Conservation (phyloP, 2,329 filamentous ascomycete species). For the Aspergillus pseudoterreus region DNA sequence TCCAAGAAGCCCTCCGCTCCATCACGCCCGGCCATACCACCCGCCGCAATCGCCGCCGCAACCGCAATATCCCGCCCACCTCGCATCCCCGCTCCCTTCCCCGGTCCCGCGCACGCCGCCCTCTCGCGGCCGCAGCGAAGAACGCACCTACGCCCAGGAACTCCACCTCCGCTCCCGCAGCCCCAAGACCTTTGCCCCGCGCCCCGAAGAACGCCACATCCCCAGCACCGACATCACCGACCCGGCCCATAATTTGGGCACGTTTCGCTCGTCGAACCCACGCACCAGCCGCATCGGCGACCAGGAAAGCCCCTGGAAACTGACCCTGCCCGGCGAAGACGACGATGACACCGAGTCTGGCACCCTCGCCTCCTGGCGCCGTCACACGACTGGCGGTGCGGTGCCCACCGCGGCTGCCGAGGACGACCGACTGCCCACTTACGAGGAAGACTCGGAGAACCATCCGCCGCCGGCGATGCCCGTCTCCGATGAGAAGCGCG, state of each 20-base stretch:
- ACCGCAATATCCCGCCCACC: neutral
- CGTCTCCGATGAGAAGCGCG: slow-evolving; percentile 8
- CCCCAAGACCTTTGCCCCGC: slow-evolving; percentile 26
- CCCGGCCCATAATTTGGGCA: slow-evolving; percentile 28
- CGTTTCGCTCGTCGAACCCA: slow-evolving; percentile 29
- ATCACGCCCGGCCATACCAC: neutral
- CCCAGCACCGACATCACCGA: slow-evolving; percentile 20
- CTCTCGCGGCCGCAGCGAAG: slow-evolving; percentile 16
- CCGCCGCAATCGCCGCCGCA: neutral
- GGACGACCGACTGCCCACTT: slow-evolving; percentile 9
- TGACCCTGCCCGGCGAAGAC: slow-evolving; percentile 29
- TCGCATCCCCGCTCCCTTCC: slow-evolving; percentile 7
- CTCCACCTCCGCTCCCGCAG: slow-evolving; percentile 37
- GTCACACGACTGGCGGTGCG: slow-evolving; percentile 7
- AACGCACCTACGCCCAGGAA: slow-evolving; percentile 26
- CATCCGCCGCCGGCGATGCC: slow-evolving; percentile 1
- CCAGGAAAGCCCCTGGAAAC: slow-evolving; percentile 36
- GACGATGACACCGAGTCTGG: slow-evolving; percentile 8
- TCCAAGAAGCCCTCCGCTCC: slow-evolving; percentile 1
- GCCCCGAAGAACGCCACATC: slow-evolving; percentile 19
- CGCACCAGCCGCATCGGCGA: slow-evolving; percentile 30
- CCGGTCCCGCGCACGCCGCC: slow-evolving; percentile 9
- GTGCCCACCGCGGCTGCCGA: slow-evolving; percentile 1
- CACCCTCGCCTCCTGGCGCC: slow-evolving; percentile 5
- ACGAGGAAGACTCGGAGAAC: slow-evolving; percentile 14